Conservation (phyloP, 352 stramenopile species). For the Phytophthora citricola region DNA sequence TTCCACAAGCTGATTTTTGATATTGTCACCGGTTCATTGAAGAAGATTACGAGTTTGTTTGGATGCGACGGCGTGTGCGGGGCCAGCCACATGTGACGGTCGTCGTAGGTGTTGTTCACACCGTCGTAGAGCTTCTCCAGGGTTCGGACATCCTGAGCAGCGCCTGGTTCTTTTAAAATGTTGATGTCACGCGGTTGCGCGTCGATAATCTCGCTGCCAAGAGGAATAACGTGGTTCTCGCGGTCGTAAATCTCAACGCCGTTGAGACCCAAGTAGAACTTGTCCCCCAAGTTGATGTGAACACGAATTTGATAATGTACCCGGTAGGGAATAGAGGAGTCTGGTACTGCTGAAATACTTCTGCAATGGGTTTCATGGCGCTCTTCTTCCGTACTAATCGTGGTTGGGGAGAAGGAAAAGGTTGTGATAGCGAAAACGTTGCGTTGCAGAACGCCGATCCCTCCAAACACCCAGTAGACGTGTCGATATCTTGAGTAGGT, state of each 20-base stretch:
- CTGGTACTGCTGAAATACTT: constrained; percentile 89
- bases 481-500: not conserved
- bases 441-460: constrained; percentile 13
- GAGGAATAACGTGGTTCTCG: constrained; percentile 49
- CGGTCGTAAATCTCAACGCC: constrained; percentile 79
- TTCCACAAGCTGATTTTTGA: constrained; percentile 89
- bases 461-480: constrained; percentile 10
- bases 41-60: constrained; percentile 83
- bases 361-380: constrained; percentile 57
- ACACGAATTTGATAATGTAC: constrained; percentile 89
- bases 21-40: constrained; percentile 79
- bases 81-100: constrained; percentile 79
- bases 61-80: constrained; percentile 62
- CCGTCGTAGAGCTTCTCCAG: constrained; percentile 82
- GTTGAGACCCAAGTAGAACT: constrained; percentile 84
- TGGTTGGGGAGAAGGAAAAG: constrained; percentile 8
- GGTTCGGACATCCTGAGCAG: constrained; percentile 65
- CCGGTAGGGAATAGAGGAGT: constrained; percentile 83
- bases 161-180: constrained; percentile 75
- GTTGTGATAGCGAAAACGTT: constrained; percentile 14
- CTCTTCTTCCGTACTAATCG: constrained; percentile 13
- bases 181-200: constrained; percentile 84
- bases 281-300: constrained; percentile 78
- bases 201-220: constrained; percentile 61
- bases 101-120: constrained; percentile 80